phyloP scores from a whole-genome alignment of 2,329 filamentous ascomycete species.

The Calonectria pseudoturangicola region DNA sequence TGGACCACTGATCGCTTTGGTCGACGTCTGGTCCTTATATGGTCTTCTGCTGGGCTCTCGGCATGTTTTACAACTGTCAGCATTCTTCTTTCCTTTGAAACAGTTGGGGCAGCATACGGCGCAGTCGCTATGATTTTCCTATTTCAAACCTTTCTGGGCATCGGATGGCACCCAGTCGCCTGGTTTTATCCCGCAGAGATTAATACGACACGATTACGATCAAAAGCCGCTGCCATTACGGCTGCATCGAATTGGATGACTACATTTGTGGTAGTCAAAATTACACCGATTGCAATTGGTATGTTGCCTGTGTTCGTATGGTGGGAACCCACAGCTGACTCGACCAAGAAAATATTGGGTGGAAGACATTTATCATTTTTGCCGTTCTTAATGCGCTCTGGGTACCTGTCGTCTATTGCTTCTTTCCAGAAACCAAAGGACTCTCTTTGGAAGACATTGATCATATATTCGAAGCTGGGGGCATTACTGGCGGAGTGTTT shows the following conservation, averaged over 20 bases:
- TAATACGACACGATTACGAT: background rate
- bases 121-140: background rate
- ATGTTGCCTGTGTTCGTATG: background rate
- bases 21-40: background rate
- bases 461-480: background rate
- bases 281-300: background rate
- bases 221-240: background rate
- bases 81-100: background rate
- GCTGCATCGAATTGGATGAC: background rate
- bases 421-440: too few species aligned
- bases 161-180: background rate
- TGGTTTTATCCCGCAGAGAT: conserved; percentile 7
- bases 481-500: background rate
- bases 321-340: background rate
- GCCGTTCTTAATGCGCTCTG: too few species aligned
- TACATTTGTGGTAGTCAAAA: background rate
- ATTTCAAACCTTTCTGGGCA: background rate
- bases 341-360: background rate
- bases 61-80: background rate
- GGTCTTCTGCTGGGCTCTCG: background rate
- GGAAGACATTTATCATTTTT: background rate
- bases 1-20: background rate
- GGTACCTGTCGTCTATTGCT: too few species aligned
- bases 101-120: background rate
- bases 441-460: background rate